These are phyloP conservation scores for Aspergillus eucalypticola DNA, from an alignment of 2,329 filamentous ascomycete species.

Conservation along the genomic window DNA sequence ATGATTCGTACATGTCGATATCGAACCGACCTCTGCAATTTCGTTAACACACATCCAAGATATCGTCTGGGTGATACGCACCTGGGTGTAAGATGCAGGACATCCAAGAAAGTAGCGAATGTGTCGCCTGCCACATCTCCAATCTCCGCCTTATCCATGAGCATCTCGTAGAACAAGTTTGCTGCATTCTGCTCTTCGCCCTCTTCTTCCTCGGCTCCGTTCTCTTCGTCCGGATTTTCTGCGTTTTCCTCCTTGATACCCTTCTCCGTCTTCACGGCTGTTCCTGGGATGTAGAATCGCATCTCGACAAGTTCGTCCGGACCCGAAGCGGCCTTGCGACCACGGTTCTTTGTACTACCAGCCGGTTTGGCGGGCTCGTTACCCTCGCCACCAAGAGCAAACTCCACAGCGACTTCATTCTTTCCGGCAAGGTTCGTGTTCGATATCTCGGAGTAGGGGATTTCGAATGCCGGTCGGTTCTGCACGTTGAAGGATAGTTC, in stretches of 20 bases:
- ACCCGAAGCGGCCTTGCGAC: conserved; percentile 85
- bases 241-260: conserved; percentile 59
- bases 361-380: conserved; percentile 72
- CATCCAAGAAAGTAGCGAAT: conserved; percentile 94
- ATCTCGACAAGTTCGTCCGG: conserved; percentile 96
- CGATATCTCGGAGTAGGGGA: conserved; percentile 94
- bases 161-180: conserved; percentile 94
- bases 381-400: conserved; percentile 73
- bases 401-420: conserved; percentile 96
- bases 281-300: conserved; percentile 97
- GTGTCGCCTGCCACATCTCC: conserved; percentile 98
- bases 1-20: conserved; percentile 98
- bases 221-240: conserved; percentile 68
- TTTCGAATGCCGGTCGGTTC: conserved; percentile 93
- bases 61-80: conserved; percentile 38
- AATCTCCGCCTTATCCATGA: conserved; percentile 98
- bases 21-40: conserved; percentile 87
- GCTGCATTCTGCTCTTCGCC: conserved; percentile 91
- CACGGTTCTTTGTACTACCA: conserved; percentile 68
- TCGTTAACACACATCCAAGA: conserved; percentile 20
- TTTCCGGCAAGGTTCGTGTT: conserved; percentile 97
- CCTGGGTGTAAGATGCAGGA: conserved; percentile 94
- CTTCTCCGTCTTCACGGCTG: conserved; percentile 71
- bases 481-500: conserved; percentile 96
- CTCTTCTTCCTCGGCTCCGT: conserved; percentile 66